Evolutionary conservation across 495 filamentous ascomycete genomes (phyloP), one percentile per base, ranked within the genome.

Genomic region (Podospora conica): DNA sequence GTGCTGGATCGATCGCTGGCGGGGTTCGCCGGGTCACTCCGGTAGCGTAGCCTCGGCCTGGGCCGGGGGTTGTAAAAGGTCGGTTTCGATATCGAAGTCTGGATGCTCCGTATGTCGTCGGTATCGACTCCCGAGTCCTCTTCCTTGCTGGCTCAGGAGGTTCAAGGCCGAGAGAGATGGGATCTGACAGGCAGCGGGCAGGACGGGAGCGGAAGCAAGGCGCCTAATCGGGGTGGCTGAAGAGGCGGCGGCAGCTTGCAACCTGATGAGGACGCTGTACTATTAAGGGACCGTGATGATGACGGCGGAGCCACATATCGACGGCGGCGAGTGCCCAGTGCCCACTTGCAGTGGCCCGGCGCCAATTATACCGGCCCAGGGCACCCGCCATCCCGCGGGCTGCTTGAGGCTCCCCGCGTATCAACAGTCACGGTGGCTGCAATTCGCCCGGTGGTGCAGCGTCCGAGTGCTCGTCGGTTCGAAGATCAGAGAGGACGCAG

Each of bases 131-230:
- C 29, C 40, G 18, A 48, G 40, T 48, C 40, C 6, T 48, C 40
- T 48, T 48, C 4, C 40, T 48, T 18, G 40, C 40, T 8, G 18
- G 40, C 40, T 48, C 15, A n/a, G 3, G 5, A 48, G 18, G 15
- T 15, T 15, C 18, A 2, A n/a, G 29, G 10, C n/a, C n/a, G 11
- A 33, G 12, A 33, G 31, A 2, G 40, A 48, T 48, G 18, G 40
- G 40, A 48, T 48, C 40, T 48, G 40, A 48, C 40, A 48, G 18
- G 40, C 40, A n/a, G 40, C 40, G 8, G 40, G 40, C 40, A 48
- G 40, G 62, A 63, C 63, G 57, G 53, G 63, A 61, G 54, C 23
- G 66, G 66, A 64, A 65, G 58, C 20, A 63, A 53, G 60, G 61
- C 60, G 54, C 40, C 60, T 59, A 33, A 21, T 59, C 28, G 66